These are phyloP conservation scores for Onygenales sp. DNA, from an alignment of 2,329 filamentous ascomycete species.

Conservation along the genomic window DNA sequence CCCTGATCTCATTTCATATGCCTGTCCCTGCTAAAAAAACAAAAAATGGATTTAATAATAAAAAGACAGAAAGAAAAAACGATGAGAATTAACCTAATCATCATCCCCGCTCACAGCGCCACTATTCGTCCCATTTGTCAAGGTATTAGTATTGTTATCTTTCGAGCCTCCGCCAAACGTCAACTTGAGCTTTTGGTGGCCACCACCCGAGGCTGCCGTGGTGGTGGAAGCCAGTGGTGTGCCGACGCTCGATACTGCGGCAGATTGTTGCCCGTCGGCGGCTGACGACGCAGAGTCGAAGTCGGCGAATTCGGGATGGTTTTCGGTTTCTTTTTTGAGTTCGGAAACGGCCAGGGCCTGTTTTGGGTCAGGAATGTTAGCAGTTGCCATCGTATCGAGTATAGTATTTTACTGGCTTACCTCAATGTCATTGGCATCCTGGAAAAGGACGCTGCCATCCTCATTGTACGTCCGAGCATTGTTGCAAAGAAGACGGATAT, in stretches of 20 bases:
- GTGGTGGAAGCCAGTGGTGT: slow-evolving; percentile 51
- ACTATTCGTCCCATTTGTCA: slow-evolving; percentile 21
- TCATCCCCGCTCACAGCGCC: slow-evolving; percentile 25
- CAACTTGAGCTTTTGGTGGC: slow-evolving; percentile 59
- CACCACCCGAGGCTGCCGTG: slow-evolving; percentile 36
- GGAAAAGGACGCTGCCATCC: slow-evolving; percentile 82
- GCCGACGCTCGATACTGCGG: slow-evolving; percentile 36
- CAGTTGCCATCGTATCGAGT: slow-evolving; percentile 8
- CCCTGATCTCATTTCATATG: no score
- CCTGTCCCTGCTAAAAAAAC: neutral
- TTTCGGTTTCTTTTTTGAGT: slow-evolving; percentile 44
- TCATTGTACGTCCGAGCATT: slow-evolving; percentile 97
- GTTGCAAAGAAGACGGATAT: slow-evolving; percentile 73
- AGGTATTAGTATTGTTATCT: slow-evolving; percentile 24
- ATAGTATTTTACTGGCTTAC: slow-evolving; percentile 43
- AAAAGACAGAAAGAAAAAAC: neutral
- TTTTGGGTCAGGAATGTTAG: slow-evolving; percentile 3
- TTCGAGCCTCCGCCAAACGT: slow-evolving; percentile 40
- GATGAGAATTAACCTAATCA: slow-evolving; percentile 4
- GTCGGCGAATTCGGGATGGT: slow-evolving; percentile 48
- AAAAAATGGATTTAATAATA: neutral
- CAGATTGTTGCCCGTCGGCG: slow-evolving; percentile 42
- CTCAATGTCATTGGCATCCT: slow-evolving; percentile 88
- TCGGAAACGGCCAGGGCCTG: slow-evolving; percentile 44
- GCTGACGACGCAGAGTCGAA: slow-evolving; percentile 40